A percentile compares a stretch with the other conserved stretches of the same genome.
phyloP scores from a whole-genome alignment of 768 basidiomycete species.

The Suillus luteus region DNA sequence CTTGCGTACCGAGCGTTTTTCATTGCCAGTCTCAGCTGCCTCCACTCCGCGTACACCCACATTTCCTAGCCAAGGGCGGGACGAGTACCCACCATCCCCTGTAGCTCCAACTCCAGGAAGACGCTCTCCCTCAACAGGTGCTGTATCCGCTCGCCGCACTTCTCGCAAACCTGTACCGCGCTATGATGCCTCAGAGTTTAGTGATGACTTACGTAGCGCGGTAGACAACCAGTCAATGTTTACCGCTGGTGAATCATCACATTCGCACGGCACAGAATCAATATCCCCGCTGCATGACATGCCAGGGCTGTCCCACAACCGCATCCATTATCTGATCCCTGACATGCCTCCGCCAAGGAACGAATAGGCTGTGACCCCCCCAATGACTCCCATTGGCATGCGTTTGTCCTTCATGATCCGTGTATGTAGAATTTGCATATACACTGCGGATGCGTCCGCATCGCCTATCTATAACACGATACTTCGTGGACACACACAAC shows the following conservation, averaged over 20 bases:
- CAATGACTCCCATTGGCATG: conserved; percentile 2
- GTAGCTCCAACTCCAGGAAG: conserved; percentile 23
- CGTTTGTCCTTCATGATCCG: background rate
- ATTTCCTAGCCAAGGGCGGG: conserved; percentile 21
- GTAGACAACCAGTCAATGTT: conserved; percentile 25
- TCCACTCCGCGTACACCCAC: conserved; percentile 19
- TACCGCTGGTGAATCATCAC: conserved; percentile 30
- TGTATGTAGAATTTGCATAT: conserved; percentile 9
- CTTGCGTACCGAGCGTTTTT: conserved; percentile 31
- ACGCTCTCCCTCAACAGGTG: conserved; percentile 31
- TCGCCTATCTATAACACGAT: conserved; percentile 10
- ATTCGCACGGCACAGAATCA: conserved; percentile 27
- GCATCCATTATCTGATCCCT: conserved; percentile 60
- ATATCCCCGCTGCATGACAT: conserved; percentile 5
- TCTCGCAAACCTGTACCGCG: conserved; percentile 60
- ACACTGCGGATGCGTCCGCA: background rate
- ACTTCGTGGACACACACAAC: background rate
- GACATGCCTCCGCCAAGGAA: conserved; percentile 49
- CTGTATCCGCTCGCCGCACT: conserved; percentile 33
- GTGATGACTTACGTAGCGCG: conserved; percentile 17
- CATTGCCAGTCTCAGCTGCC: conserved; percentile 27
- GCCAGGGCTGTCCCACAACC: conserved; percentile 40
- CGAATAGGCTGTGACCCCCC: conserved; percentile 23
- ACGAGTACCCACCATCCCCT: conserved; percentile 36
- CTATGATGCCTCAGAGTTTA: conserved; percentile 41